These are phyloP conservation scores for Candida pseudoviswanathii DNA, from an alignment of 1,139 yeast genomes.

Conservation along the genomic window DNA sequence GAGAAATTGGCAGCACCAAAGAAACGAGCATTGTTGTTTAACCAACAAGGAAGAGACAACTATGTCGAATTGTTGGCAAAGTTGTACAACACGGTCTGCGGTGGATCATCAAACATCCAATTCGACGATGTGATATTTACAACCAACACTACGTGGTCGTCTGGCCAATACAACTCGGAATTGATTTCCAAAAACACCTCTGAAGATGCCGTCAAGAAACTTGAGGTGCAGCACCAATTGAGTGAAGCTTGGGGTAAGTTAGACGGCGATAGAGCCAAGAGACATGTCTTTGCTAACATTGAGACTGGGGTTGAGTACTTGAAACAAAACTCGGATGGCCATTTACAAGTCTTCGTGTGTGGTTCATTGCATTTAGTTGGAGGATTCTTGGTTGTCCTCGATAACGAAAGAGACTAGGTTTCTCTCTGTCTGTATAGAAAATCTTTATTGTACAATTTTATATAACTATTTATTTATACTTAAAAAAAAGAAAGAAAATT, in stretches of 20 bases:
- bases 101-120: conserved; percentile 18
- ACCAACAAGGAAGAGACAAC: conserved; percentile 89
- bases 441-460: not conserved
- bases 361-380: conserved; percentile 96
- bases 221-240: conserved; percentile 79
- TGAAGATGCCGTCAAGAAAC: conserved; percentile 70
- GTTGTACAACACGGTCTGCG: conserved; percentile 45
- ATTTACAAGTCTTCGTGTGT: conserved; percentile 80
- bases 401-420: conserved; percentile 40
- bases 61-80: conserved; percentile 63
- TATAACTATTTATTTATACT: conserved; percentile 1
- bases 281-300: conserved; percentile 67
- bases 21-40: conserved; percentile 64
- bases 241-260: conserved; percentile 68
- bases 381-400: conserved; percentile 85
- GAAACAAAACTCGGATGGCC: conserved; percentile 32
- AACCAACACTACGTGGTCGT: conserved; percentile 89
- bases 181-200: conserved; percentile 83
- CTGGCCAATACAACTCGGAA: conserved; percentile 80
- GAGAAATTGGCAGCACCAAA: conserved; percentile 18
- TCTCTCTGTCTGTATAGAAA: not conserved
- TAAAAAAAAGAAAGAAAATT: not conserved
- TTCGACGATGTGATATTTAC: conserved; percentile 84
- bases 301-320: conserved; percentile 69
- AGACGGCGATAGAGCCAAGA: conserved; percentile 34